phyloP scores from a whole-genome alignment of 2,329 filamentous ascomycete genomes.

The Gremmenia infestans region DNA sequence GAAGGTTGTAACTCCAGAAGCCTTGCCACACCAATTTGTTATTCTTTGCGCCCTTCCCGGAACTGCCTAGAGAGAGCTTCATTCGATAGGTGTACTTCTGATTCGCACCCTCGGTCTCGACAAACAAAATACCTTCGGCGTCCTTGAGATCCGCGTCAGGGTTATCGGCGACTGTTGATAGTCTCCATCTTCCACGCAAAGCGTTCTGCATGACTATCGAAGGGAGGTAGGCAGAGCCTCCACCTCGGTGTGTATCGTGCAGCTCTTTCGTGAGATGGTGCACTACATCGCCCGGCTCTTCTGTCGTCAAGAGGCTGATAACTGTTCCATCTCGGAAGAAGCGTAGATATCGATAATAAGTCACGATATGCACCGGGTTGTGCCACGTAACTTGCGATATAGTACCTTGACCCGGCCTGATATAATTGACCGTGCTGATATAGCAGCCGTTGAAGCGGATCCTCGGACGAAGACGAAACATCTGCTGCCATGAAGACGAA shows the following conservation, averaged over 20 bases:
- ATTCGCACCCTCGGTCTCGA: conserved; percentile 82
- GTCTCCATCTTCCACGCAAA: conserved; percentile 59
- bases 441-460: conserved; percentile 94
- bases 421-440: conserved; percentile 95
- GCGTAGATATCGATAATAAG: conserved; percentile 94
- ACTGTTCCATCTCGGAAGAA: conserved; percentile 87
- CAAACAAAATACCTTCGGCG: conserved; percentile 62
- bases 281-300: conserved; percentile 82
- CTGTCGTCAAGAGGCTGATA: conserved; percentile 74
- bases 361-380: conserved; percentile 87
- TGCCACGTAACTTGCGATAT: conserved; percentile 69
- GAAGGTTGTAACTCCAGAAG: conserved; percentile 84
- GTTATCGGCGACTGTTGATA: conserved; percentile 36
- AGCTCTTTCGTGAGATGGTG: conserved; percentile 73
- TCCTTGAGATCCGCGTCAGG: conserved; percentile 34
- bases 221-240: conserved; percentile 34
- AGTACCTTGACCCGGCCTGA: conserved; percentile 71
- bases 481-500: conserved; percentile 52
- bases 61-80: conserved; percentile 65
- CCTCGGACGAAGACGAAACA: conserved; percentile 79
- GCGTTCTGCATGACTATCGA: conserved; percentile 63
- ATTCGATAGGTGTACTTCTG: conserved; percentile 80
- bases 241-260: conserved; percentile 37
- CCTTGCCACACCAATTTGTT: conserved; percentile 86
- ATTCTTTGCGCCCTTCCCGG: conserved; percentile 62